Base-by-base conservation (phyloP, 495 filamentous ascomycete species). In the Penicillium pulvis region DNA sequence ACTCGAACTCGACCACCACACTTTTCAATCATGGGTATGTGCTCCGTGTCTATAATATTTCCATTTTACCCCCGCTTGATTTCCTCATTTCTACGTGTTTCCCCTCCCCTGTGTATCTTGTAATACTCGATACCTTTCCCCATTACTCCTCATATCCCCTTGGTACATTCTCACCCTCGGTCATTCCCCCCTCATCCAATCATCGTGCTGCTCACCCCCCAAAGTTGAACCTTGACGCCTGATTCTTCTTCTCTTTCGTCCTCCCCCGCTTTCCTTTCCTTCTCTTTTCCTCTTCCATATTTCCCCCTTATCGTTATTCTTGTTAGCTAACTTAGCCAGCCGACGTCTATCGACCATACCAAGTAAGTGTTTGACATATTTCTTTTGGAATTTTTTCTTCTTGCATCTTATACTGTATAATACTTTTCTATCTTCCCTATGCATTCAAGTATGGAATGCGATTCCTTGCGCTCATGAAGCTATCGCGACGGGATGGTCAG, bases 301-400 rank as follows among this genome's bases (percentile, higher is more conserved):
- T 51, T 51, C 19, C 53, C 54, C 53, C 42, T 55, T 47, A 55
- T 55, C 33, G 19, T 49, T 56, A 26, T 60, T 64, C 67, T 63
- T 57, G 61, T 70, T 73, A 64, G 57, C 59, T 57, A 55, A 44
- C 57, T 53, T 14, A 14, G 50, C 64, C 67, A 79, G 80, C 78
- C 64, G 81, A 83, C 79, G 77, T 82, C 42, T 83, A 83, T 72
- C 81, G 81, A 43, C 81, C 81, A 62, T 76, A 74, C 63, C 75
- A 77, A 75, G 81, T 83, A 76, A 79, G 81, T 83, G n/a, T 19
- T 1, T 31, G 28, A 51, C 17, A 57, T 16, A 51, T 57, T 58
- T 47, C 53, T 45, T 56, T 42, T 48, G 19, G 48, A 51, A 19
- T 44, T 31, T 52, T 19, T 52, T 61, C 23, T 61, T 14, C 59